phyloP scores from a whole-genome alignment of 2,329 filamentous ascomycete species.

The Metarhizium robertsii region DNA sequence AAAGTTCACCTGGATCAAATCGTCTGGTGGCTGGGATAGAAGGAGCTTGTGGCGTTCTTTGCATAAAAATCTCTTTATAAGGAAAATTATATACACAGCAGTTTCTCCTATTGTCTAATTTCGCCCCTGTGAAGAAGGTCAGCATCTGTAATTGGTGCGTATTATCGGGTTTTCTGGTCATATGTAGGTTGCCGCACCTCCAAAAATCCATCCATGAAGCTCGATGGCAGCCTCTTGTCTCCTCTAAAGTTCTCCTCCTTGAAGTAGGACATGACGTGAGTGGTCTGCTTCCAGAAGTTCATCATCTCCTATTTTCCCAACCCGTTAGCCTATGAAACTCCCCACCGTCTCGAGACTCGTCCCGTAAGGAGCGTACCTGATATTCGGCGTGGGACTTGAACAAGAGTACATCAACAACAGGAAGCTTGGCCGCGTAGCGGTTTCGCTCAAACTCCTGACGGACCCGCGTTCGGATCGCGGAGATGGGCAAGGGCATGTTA shows the following conservation, averaged over 20 bases:
- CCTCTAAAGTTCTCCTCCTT: conserved; percentile 70
- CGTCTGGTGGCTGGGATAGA: conserved; percentile 11
- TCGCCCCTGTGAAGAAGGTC: conserved; percentile 35
- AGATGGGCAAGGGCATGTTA: conserved; percentile 79
- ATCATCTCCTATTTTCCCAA: conserved; percentile 66
- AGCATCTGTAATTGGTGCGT: conserved; percentile 5
- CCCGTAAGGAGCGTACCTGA: conserved; percentile 54
- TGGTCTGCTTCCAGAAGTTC: conserved; percentile 98
- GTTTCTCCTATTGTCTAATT: conserved; percentile 33
- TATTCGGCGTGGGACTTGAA: conserved; percentile 89
- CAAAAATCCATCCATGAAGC: conserved; percentile 90
- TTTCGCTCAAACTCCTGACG: conserved; percentile 95
- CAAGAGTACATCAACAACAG: conserved; percentile 79
- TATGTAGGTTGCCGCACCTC: conserved; percentile 53
- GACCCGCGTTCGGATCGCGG: conserved; percentile 82
- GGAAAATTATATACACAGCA: conserved; percentile 25
- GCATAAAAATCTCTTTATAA: conserved; percentile 14
- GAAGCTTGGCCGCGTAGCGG: conserved; percentile 83
- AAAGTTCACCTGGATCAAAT: background rate
- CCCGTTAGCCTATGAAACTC: background rate
- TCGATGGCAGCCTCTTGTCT: conserved; percentile 69
- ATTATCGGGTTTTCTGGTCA: background rate
- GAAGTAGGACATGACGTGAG: conserved; percentile 96
- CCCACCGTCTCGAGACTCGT: background rate
- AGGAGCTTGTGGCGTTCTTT: conserved; percentile 22